Evolutionary conservation across 2,329 filamentous ascomycete species (phyloP).

Genomic region (Phialophora expanda): DNA sequence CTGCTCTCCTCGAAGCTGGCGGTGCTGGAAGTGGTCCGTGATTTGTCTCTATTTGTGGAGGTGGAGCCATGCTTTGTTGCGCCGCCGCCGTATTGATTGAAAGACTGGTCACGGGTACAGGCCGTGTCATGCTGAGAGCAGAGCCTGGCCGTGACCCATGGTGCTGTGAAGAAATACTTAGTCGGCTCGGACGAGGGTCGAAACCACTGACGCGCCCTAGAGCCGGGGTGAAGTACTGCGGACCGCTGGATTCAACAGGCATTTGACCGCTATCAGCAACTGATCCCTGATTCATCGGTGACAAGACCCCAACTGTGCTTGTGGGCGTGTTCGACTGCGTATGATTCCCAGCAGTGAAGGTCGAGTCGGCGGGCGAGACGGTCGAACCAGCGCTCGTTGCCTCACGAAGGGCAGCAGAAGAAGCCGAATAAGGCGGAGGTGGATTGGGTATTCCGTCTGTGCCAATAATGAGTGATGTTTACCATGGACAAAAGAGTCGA

Average conservation of each 20-base stretch:
- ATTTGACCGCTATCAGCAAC: constrained; percentile 18
- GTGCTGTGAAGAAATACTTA: constrained; percentile 20
- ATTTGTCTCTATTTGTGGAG: constrained; percentile 3
- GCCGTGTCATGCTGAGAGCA: constrained; percentile 20
- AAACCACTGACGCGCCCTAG: constrained; percentile 10
- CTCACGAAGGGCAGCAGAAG: constrained; percentile 19
- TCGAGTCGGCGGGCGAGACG: constrained; percentile 31
- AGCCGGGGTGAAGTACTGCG: constrained; percentile 10
- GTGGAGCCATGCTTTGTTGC: constrained; percentile 14
- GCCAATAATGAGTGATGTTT: constrained; percentile 27
- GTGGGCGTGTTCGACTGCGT: constrained; percentile 31
- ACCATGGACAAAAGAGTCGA: constrained; percentile 2
- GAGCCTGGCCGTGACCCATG: constrained; percentile 18
- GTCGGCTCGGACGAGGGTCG: constrained; percentile 14
- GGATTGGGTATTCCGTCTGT: constrained; percentile 34
- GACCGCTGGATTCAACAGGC: not conserved
- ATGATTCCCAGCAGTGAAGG: constrained; percentile 23
- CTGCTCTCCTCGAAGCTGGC: constrained; percentile 52
- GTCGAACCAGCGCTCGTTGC: constrained; percentile 29
- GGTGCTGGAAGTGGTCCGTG: constrained; percentile 39
- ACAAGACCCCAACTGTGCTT: constrained; percentile 30
- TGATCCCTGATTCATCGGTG: constrained; percentile 22
- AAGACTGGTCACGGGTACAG: constrained; percentile 11
- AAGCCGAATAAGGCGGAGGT: constrained; percentile 38
- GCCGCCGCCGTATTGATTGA: constrained; percentile 32